phyloP scores from a whole-genome alignment of 2,329 filamentous ascomycete species.

The Colletotrichum cereale region DNA sequence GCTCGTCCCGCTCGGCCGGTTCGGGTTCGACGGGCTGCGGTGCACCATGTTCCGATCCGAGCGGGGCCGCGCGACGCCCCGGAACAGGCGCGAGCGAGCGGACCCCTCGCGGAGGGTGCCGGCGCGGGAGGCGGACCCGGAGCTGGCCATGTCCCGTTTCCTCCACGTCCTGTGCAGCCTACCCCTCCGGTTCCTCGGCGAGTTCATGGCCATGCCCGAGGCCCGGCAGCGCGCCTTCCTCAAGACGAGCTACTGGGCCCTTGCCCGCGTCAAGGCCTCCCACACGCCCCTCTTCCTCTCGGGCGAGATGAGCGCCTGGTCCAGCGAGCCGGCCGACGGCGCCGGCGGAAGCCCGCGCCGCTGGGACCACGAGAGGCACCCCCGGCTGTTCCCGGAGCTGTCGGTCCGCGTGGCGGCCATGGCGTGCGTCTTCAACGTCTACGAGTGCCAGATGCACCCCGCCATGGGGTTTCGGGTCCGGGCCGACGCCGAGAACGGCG shows the following conservation, averaged over 20 bases:
- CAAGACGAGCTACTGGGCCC: constrained; percentile 20
- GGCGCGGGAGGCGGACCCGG: constrained; percentile 1
- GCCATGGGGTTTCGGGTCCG: neutral
- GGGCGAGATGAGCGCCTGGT: constrained; percentile 31
- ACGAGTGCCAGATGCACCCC: neutral
- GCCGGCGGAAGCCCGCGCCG: neutral
- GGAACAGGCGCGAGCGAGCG: neutral
- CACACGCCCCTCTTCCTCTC: constrained; percentile 22
- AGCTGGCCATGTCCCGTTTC: constrained; percentile 22
- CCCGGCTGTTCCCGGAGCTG: constrained; percentile 28
- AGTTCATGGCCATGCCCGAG: constrained; percentile 2
- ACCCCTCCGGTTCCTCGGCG: constrained; percentile 15
- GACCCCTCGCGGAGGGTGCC: neutral
- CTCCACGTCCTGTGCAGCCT: constrained; percentile 22
- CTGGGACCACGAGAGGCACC: neutral
- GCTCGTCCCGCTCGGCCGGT: neutral
- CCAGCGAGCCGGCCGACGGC: constrained; percentile 21
- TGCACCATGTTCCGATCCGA: constrained; percentile 19
- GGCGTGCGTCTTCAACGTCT: neutral
- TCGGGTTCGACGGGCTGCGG: constrained; percentile 15
- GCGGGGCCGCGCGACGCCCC: neutral
- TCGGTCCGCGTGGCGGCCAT: constrained; percentile 19
- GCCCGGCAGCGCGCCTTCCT: constrained; percentile 6
- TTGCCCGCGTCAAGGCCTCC: constrained; percentile 27
- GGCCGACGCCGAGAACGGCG: neutral